phyloP scores from a whole-genome alignment of 2,329 filamentous ascomycete genomes.

The Samsoniella hepiali region DNA sequence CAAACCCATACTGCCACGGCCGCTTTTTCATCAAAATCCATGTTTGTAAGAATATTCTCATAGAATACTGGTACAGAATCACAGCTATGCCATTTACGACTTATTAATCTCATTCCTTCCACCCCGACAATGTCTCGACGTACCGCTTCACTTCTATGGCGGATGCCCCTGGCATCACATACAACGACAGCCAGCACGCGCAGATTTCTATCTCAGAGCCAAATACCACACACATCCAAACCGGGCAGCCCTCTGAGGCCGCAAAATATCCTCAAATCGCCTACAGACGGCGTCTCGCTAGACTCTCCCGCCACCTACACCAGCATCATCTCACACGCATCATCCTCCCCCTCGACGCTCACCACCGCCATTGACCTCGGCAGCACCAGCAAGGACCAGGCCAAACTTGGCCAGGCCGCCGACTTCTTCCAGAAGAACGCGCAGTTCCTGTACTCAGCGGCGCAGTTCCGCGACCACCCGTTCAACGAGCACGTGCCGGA shows the following conservation, averaged over 20 bases:
- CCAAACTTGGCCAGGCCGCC: slow-evolving; percentile 26
- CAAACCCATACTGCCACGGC: background rate
- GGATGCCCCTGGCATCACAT: background rate
- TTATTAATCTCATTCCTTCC: background rate
- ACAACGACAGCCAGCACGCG: background rate
- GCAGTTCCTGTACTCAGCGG: slow-evolving; percentile 49
- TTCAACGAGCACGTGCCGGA: slow-evolving; percentile 53
- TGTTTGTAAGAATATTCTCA: background rate
- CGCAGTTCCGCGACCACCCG: slow-evolving; percentile 46
- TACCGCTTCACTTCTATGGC: background rate
- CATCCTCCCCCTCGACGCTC: slow-evolving; percentile 10
- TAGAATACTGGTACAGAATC: background rate
- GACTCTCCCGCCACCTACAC: slow-evolving; percentile 8
- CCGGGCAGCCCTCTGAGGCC: background rate
- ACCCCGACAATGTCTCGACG: background rate
- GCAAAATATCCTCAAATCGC: background rate
- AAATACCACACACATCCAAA: background rate
- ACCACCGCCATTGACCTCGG: slow-evolving; percentile 13
- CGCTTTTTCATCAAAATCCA: background rate
- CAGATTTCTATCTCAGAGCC: background rate
- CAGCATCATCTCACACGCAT: slow-evolving; percentile 14
- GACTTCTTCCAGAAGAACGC: slow-evolving; percentile 33
- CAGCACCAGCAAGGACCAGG: slow-evolving; percentile 20
- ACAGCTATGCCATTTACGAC: background rate
- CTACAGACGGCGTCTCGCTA: background rate